phyloP scores from a whole-genome alignment of 345 rosid genomes.

The Linum usitatissimum region DNA sequence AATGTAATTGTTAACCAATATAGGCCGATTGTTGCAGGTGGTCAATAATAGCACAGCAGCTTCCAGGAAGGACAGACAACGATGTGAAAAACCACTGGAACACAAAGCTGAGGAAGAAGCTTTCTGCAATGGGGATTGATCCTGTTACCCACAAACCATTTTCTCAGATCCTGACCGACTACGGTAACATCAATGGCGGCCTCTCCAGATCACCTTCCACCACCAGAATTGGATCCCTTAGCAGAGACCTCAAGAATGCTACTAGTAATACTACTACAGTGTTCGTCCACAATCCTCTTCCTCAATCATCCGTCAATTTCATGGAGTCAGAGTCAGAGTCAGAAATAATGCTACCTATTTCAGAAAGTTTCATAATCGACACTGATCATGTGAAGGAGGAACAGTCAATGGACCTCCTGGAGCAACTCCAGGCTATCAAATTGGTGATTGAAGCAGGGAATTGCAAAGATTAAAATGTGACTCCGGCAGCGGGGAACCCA shows the following conservation, averaged over 20 bases:
- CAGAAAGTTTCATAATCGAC: constrained; percentile 14
- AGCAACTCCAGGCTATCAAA: constrained; percentile 68
- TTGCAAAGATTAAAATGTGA: constrained; percentile 24
- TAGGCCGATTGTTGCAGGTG: constrained; percentile 34
- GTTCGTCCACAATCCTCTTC: background rate
- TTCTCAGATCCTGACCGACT: constrained; percentile 80
- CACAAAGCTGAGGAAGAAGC: constrained; percentile 77
- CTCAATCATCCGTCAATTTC: constrained; percentile 11
- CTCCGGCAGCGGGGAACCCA: constrained; percentile 14
- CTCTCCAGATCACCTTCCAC: constrained; percentile 8
- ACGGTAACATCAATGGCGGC: constrained; percentile 58
- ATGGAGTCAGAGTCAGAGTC: constrained; percentile 8
- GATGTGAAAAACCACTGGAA: constrained; percentile 96
- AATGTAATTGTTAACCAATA: background rate
- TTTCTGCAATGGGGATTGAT: constrained; percentile 87
- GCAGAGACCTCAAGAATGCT: constrained; percentile 28
- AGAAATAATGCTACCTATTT: constrained; percentile 20
- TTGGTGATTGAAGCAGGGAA: constrained; percentile 45
- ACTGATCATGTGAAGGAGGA: background rate
- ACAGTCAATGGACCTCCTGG: constrained; percentile 47
- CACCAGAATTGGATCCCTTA: constrained; percentile 37
- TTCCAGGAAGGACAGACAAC: constrained; percentile 88
- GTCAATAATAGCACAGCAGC: constrained; percentile 83
- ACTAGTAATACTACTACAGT: background rate
- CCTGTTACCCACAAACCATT: constrained; percentile 87